Conservation (phyloP, 257 asterid genomes). For the Marsdenia floribunda region DNA sequence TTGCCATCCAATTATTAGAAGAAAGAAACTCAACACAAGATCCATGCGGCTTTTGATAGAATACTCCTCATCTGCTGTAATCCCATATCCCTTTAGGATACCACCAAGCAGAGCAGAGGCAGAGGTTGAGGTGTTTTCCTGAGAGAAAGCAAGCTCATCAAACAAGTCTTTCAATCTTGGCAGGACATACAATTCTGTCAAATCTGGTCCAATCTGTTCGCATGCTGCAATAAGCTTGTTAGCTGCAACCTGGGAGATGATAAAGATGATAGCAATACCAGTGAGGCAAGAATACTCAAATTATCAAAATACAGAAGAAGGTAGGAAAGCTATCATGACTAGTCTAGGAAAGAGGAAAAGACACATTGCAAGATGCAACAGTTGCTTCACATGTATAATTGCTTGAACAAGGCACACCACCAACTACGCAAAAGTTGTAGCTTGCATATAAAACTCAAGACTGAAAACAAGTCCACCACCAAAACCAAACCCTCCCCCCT, state of each 20-base stretch:
- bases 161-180: conserved; percentile 79
- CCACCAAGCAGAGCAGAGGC: conserved; percentile 35
- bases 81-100: conserved; percentile 31
- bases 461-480: not conserved
- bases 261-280: conserved; percentile 18
- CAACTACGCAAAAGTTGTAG: not conserved
- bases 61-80: conserved; percentile 41
- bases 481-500: not conserved
- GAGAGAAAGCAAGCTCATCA: conserved; percentile 84
- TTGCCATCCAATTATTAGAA: conserved; percentile 5
- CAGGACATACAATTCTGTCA: conserved; percentile 68
- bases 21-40: conserved; percentile 60
- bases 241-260: conserved; percentile 62
- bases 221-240: conserved; percentile 71
- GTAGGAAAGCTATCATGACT: not conserved
- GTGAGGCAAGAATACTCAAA: not conserved
- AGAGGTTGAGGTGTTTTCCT: conserved; percentile 34
- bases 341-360: not conserved
- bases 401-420: not conserved
- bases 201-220: conserved; percentile 84
- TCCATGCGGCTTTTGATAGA: conserved; percentile 58
- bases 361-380: not conserved
- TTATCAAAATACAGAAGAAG: not conserved
- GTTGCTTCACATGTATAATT: not conserved
- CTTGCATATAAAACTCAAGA: not conserved